A percentile compares a stretch with the other conserved stretches of the same genome.
These are phyloP conservation scores for Penicillium herquei DNA, from an alignment of 495 filamentous ascomycete species.

Conservation along the genomic window DNA sequence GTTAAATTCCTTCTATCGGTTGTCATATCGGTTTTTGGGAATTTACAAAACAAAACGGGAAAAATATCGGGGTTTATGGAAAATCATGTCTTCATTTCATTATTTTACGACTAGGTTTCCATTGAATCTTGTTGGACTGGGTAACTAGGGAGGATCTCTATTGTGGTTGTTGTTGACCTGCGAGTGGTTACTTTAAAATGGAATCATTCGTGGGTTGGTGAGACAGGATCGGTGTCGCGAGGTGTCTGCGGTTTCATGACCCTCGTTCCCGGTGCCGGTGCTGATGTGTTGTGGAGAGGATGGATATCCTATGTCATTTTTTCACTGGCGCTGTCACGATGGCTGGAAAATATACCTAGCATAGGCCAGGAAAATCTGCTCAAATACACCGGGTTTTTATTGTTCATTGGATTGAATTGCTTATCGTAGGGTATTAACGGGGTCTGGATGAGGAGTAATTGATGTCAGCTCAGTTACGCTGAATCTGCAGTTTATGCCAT, in stretches of 20 bases:
- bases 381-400: slow-evolving; percentile 36
- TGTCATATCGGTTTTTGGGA: slow-evolving; percentile 1
- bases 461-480: background rate
- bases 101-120: slow-evolving; percentile 30
- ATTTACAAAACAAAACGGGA: slow-evolving; percentile 21
- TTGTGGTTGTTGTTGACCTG: slow-evolving; percentile 11
- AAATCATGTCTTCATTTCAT: slow-evolving; percentile 19
- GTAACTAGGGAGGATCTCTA: slow-evolving; percentile 21
- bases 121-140: slow-evolving; percentile 22
- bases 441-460: background rate
- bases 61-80: slow-evolving; percentile 12
- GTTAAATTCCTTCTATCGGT: slow-evolving; percentile 44
- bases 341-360: slow-evolving; percentile 37
- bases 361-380: slow-evolving; percentile 39
- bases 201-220: slow-evolving; percentile 10
- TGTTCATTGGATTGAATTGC: slow-evolving; percentile 13
- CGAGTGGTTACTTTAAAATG: slow-evolving; percentile 15
- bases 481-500: no score
- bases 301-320: slow-evolving; percentile 28
- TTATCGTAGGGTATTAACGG: slow-evolving; percentile 19
- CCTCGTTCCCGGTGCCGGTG: slow-evolving; percentile 25
- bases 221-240: slow-evolving; percentile 21
- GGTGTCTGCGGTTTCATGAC: slow-evolving; percentile 13
- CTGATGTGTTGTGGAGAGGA: slow-evolving; percentile 22
- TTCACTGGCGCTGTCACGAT: slow-evolving; percentile 31